Evolutionary conservation across 2,329 filamentous ascomycete species (phyloP).

Genomic region (Pyrenophora graminea): DNA sequence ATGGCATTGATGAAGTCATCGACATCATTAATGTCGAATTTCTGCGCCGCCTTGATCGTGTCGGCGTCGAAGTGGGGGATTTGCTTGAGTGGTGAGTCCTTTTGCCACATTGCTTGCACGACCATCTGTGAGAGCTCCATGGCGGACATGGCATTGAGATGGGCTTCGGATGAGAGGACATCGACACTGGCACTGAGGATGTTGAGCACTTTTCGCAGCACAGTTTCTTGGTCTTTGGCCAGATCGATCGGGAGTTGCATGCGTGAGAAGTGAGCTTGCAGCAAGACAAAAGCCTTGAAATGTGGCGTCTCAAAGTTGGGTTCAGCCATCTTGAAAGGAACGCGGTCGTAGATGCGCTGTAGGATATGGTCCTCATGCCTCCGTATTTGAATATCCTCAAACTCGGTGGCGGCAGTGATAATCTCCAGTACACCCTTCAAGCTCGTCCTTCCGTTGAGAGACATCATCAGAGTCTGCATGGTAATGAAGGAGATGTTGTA

Average conservation of each 20-base stretch:
- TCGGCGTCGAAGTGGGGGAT: conserved; percentile 91
- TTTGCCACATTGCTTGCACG: conserved; percentile 98
- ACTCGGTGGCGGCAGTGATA: conserved; percentile 93
- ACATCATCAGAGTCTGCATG: conserved; percentile 97
- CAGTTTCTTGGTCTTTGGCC: conserved; percentile 90
- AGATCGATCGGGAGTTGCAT: conserved; percentile 97
- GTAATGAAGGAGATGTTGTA: conserved; percentile 99
- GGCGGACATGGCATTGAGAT: conserved; percentile 94
- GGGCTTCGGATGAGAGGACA: conserved; percentile 91
- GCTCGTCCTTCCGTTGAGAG: conserved; percentile 84
- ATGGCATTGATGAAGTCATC: conserved; percentile 99
- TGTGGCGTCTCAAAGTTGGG: conserved; percentile 88
- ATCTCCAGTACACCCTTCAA: conserved; percentile 97
- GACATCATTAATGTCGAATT: conserved; percentile 85
- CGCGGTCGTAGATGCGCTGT: conserved; percentile 88
- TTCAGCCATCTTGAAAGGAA: conserved; percentile 93
- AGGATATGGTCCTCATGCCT: conserved; percentile 88
- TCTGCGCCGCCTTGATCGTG: conserved; percentile 79
- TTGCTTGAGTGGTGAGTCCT: conserved; percentile 94
- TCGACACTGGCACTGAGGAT: conserved; percentile 92
- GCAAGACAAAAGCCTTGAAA: conserved; percentile 96
- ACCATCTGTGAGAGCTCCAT: conserved; percentile 99
- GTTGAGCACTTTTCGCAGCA: conserved; percentile 82
- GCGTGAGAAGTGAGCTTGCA: conserved; percentile 95
- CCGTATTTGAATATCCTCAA: conserved; percentile 91